These are phyloP conservation scores for Solanum hybrid DNA, from an alignment of 305 asterid species.

Conservation along the genomic window DNA sequence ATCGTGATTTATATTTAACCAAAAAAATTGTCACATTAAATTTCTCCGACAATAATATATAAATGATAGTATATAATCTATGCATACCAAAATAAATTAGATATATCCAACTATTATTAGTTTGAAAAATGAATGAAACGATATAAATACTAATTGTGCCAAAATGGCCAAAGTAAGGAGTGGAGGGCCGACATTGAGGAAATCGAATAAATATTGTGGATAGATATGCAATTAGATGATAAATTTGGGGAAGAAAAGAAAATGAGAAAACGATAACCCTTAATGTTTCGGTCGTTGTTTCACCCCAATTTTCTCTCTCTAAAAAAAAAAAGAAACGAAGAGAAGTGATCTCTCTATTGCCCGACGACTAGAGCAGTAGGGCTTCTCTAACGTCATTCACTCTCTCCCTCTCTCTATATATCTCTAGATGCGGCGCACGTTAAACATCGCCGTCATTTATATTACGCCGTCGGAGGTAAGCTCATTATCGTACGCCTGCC, in stretches of 20 bases:
- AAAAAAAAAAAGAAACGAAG: neutral
- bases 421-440: conserved; percentile 15
- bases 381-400: conserved; percentile 12
- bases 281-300: conserved; percentile 1
- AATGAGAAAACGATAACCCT: neutral
- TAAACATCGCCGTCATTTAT: conserved; percentile 14
- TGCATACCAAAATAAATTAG: neutral
- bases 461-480: conserved; percentile 27
- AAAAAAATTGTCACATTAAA: neutral
- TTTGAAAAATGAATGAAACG: neutral
- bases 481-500: conserved; percentile 8
- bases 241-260: neutral
- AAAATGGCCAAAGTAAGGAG: neutral
- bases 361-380: conserved; percentile 17
- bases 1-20: neutral
- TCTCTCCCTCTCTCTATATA: neutral
- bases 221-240: neutral
- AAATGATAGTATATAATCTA: neutral
- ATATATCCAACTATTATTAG: neutral
- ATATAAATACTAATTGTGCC: neutral
- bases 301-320: conserved; percentile 4
- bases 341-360: conserved; percentile 1
- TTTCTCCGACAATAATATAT: neutral
- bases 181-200: neutral
- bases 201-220: neutral